These are phyloP conservation scores for Xylaria sp. DNA, from an alignment of 2,329 filamentous ascomycete genomes.

Conservation along the genomic window DNA sequence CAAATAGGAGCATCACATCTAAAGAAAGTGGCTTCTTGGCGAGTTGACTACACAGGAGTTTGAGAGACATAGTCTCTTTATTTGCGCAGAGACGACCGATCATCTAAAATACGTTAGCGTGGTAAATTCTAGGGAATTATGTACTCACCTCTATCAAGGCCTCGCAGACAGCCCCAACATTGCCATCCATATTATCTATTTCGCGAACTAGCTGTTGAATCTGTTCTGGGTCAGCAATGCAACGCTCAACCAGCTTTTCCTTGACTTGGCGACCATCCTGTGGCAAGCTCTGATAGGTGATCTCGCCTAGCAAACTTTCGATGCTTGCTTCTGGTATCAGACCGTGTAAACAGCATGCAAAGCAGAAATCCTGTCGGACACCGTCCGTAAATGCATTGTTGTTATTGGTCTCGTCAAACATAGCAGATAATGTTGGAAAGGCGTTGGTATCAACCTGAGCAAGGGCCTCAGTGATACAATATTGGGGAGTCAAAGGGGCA, in stretches of 20 bases:
- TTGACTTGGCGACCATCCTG: constrained; percentile 80
- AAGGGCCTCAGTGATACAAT: constrained; percentile 76
- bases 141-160: constrained; percentile 75
- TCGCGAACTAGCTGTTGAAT: constrained; percentile 82
- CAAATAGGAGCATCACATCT: constrained; percentile 81
- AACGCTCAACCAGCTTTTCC: constrained; percentile 81
- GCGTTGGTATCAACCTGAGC: constrained; percentile 84
- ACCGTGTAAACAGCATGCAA: constrained; percentile 87
- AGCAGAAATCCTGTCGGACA: constrained; percentile 80
- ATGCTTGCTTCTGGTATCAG: constrained; percentile 84
- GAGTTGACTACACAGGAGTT: constrained; percentile 77
- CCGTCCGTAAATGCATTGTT: constrained; percentile 68
- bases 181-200: constrained; percentile 90
- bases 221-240: constrained; percentile 78
- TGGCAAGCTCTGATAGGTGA: constrained; percentile 82
- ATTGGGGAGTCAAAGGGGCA: constrained; percentile 79
- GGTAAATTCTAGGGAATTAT: background rate
- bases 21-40: constrained; percentile 76
- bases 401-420: constrained; percentile 69
- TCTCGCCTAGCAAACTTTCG: constrained; percentile 83
- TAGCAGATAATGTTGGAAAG: constrained; percentile 70
- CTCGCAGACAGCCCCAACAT: constrained; percentile 85
- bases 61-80: constrained; percentile 84
- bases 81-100: constrained; percentile 75
- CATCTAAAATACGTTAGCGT: constrained; percentile 58